Evolutionary conservation across 2,329 filamentous ascomycete species (phyloP), one percentile per base, ranked within the genome.

Genomic region (Dactylellina parvicollis): DNA sequence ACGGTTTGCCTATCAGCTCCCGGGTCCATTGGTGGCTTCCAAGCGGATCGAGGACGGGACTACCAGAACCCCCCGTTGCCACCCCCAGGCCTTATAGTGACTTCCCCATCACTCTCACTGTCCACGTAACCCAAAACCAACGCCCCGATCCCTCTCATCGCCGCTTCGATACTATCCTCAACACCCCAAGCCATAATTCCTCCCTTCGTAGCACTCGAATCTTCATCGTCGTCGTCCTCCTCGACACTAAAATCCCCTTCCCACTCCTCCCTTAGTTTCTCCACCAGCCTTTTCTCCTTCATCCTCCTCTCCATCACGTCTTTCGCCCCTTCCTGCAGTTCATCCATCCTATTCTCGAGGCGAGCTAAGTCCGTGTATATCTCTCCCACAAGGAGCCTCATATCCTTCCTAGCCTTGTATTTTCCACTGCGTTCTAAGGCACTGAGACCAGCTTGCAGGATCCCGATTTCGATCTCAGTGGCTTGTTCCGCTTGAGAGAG

Each of bases 121-220:
- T 55, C 47, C 8, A 47, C 20, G 12, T 36, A 55, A 10, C 65
- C 65, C 55, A 70, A 12, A 34, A 9, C n/a, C 8, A 70, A 44
- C 38, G 65, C 65, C 14, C 55, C 65, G 4, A 32, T 30, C 7
- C 65, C 55, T 9, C 16, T 55, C 38, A 61, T 46, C 9, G 65
- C 65, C n/a, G 8, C 49, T n/a, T 55, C 38, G 12, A 61, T 40
- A 18, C 26, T 28, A 20, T 46, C 46, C 3, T 60, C 62, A 44
- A 47, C 38, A 28, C 38, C 38, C 55, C 55, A 59, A 10, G 22
- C 12, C n/a, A 26, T 18, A 0, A 49, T 9, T 20, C 24, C 59
- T 12, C 14, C 59, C 22, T 22, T 18, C 26, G 4, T 24, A 28
- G 24, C 46, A 12, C n/a, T 8, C 57, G 20, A 34, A 38, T 34